Conservation (phyloP, 192 early-diverging fungal genomes). For the Linnemannia elongata region DNA sequence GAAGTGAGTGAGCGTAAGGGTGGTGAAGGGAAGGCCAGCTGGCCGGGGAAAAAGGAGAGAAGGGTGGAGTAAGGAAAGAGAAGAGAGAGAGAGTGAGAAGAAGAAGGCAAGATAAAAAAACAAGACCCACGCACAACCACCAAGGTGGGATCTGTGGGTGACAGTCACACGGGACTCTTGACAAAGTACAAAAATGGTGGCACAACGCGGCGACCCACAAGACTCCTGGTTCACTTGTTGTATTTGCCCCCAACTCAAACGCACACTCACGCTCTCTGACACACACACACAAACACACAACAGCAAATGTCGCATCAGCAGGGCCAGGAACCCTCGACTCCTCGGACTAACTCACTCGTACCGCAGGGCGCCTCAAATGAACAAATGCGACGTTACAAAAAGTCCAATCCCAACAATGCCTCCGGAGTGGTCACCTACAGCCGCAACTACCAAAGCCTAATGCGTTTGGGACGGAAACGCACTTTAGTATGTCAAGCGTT, state of each 20-base stretch:
- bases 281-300: too few relatives aligned
- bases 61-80: background rate
- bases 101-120: background rate
- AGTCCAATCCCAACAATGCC: background rate
- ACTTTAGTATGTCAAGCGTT: background rate
- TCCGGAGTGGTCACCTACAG: background rate
- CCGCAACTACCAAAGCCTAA: background rate
- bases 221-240: background rate
- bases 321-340: background rate
- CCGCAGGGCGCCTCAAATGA: background rate
- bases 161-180: constrained; percentile 1
- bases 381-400: background rate
- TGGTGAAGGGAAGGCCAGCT: background rate
- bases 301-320: background rate
- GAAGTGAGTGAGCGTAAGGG: background rate
- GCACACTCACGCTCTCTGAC: too few relatives aligned
- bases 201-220: background rate
- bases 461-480: background rate
- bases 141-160: background rate
- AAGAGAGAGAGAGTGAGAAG: background rate
- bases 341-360: background rate
- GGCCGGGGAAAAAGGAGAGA: background rate
- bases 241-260: background rate
- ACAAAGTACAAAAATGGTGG: background rate
- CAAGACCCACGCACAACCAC: background rate